These are phyloP conservation scores for Cladosporium colombiae DNA, from an alignment of 2,329 filamentous ascomycete species.

Conservation along the genomic window DNA sequence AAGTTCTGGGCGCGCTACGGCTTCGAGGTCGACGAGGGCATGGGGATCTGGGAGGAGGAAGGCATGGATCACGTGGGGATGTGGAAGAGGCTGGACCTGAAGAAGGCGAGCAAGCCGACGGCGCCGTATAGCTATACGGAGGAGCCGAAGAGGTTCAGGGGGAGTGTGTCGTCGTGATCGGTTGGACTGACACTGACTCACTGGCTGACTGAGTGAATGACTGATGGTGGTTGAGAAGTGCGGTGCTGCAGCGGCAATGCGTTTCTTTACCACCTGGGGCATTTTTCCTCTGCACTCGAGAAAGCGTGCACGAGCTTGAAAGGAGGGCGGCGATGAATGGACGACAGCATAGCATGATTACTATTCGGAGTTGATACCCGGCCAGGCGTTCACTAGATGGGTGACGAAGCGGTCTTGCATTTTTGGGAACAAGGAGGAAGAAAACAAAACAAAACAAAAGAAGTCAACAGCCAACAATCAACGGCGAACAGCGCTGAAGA, in stretches of 20 bases:
- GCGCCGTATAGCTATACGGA: constrained; percentile 18
- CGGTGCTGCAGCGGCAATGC: neutral
- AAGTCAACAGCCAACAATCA: neutral
- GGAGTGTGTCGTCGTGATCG: constrained; percentile 2
- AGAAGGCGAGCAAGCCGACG: constrained; percentile 12
- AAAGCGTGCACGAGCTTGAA: neutral
- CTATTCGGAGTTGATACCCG: neutral
- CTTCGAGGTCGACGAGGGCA: constrained; percentile 69
- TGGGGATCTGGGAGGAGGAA: constrained; percentile 81
- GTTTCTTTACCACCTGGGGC: neutral
- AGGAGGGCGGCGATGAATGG: neutral
- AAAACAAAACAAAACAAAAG: neutral
- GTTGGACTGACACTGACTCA: neutral
- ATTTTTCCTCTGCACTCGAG: neutral
- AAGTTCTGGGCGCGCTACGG: constrained; percentile 70
- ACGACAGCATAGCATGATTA: neutral
- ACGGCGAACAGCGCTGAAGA: neutral
- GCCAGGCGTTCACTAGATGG: neutral
- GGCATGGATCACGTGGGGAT: constrained; percentile 84
- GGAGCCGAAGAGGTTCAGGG: constrained; percentile 18
- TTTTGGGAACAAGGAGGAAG: neutral
- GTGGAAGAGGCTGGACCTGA: constrained; percentile 57
- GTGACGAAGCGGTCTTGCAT: neutral
- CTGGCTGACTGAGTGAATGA: neutral
- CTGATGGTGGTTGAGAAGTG: neutral